phyloP scores from a whole-genome alignment of 192 early-diverging fungal genomes.

The Backusella liffmaniae region DNA sequence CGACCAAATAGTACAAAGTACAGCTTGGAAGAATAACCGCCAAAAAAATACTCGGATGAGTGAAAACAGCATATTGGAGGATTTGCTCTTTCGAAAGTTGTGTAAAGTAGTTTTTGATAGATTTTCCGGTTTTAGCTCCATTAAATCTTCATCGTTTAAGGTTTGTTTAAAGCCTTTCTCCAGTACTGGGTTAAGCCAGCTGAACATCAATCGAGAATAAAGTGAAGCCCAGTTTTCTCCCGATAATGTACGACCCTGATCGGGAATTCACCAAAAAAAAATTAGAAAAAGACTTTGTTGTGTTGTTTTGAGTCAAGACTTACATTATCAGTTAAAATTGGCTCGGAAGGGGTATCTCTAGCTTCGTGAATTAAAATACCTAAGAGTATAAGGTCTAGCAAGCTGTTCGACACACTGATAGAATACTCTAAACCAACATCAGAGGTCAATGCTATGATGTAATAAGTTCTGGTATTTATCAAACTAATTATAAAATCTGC shows the following conservation, averaged over 20 bases:
- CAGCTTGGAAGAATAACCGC: slow-evolving; percentile 42
- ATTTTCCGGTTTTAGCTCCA: slow-evolving; percentile 49
- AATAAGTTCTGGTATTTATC: neutral
- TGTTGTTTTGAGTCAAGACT: neutral
- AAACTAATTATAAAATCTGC: neutral
- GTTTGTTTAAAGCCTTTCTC: slow-evolving; percentile 42
- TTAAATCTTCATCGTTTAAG: slow-evolving; percentile 50
- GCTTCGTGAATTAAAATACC: slow-evolving; percentile 27
- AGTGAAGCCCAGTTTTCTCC: slow-evolving; percentile 30
- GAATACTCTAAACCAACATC: neutral
- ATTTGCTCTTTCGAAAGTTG: slow-evolving; percentile 16
- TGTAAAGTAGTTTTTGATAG: slow-evolving; percentile 27
- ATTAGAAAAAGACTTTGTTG: neutral
- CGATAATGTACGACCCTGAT: slow-evolving; percentile 27
- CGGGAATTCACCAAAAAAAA: slow-evolving; percentile 13
- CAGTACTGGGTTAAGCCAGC: slow-evolving; percentile 53
- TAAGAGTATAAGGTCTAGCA: slow-evolving; percentile 11
- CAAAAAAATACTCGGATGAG: slow-evolving; percentile 27
- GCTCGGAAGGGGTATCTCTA: slow-evolving; percentile 9
- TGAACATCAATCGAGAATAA: slow-evolving; percentile 40
- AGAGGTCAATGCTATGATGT: neutral
- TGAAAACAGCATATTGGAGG: neutral
- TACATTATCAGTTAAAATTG: slow-evolving; percentile 25
- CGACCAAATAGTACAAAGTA: slow-evolving; percentile 15
- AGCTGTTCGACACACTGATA: neutral